These are phyloP conservation scores for Penicillium canescens DNA, from an alignment of 495 filamentous ascomycete genomes.

Conservation along the genomic window DNA sequence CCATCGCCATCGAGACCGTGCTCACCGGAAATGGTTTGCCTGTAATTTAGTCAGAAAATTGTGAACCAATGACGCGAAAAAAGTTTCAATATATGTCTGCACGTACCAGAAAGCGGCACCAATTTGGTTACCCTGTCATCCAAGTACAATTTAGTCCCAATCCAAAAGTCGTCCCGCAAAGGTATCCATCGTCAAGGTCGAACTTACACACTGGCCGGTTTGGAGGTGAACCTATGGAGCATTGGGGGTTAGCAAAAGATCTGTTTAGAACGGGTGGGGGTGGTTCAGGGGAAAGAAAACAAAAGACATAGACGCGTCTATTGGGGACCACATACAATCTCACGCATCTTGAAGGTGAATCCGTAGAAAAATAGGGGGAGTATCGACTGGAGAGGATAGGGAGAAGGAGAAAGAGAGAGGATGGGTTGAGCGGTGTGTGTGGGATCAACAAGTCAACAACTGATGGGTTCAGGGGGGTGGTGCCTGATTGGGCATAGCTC, in stretches of 20 bases:
- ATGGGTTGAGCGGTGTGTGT: constrained; percentile 36
- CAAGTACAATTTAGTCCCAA: constrained; percentile 29
- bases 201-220: constrained; percentile 95
- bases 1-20: constrained; percentile 97
- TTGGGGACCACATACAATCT: constrained; percentile 72
- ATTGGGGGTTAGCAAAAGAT: constrained; percentile 39
- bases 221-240: constrained; percentile 87
- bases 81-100: constrained; percentile 12
- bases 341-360: constrained; percentile 78
- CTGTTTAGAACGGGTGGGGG: constrained; percentile 43
- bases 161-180: constrained; percentile 8
- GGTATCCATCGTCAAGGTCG: constrained; percentile 8
- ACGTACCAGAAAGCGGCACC: constrained; percentile 98
- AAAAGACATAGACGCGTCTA: constrained; percentile 34
- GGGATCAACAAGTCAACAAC: constrained; percentile 38
- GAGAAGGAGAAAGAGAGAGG: constrained; percentile 27
- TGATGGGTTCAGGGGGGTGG: constrained; percentile 29
- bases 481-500: constrained; percentile 27
- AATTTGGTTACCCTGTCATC: constrained; percentile 94
- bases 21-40: constrained; percentile 97
- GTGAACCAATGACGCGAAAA: constrained; percentile 21
- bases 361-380: constrained; percentile 23
- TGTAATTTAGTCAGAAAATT: constrained; percentile 41
- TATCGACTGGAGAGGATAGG: constrained; percentile 22
- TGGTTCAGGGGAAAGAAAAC: constrained; percentile 40